Base-by-base conservation (phyloP, 164 flowering plant species). In the Saururus chinensis region DNA sequence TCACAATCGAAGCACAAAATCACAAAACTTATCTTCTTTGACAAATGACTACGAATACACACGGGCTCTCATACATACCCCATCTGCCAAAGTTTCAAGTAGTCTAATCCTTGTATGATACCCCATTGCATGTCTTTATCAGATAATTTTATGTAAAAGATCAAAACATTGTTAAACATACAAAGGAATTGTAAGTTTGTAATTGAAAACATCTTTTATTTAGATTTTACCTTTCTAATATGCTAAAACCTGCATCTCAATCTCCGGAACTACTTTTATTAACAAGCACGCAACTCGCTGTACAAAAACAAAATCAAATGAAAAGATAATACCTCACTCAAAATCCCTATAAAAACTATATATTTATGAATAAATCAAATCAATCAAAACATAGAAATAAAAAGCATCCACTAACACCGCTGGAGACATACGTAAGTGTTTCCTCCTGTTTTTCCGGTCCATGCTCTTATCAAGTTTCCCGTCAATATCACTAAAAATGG, bases 1-100 rank as follows among this genome's bases (percentile, higher is more conserved):
- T 8, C 12, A 8, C 12, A 9, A 13, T 13, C 6, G 6, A 41
- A 13, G 12, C 45, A 8, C 45, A 41, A 41, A 8, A 41, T 13
- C n/a, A n/a, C n/a, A n/a, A n/a, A n/a, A n/a, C n/a, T 13, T 13
- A 41, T 8, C 8, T 41, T 8, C 8, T 41, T 8, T 41, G 12
- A 54, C 42, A n/a, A 22, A 22, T 40, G 20, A 11, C 14, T 19
- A 26, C 61, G 53, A 41, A 41, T 77, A n/a, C n/a, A 93, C 99
- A 97, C 83, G 81, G 69, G 74, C 83, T 79, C 91, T 97, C 70
- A 81, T 87, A 17, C 70, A 70, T 37, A 85, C 76, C 64, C 96
- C 99, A 37, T 69, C 65, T 56, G 91, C 87, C 72, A 93, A 87
- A 64, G 89, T 79, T 79, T 93, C 96, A 62, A 90, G 82, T 21